Percentiles rank a stretch among this genome's conserved stretches.
Conservation (phyloP, 257 asterid species). For the Solanum chiquidenum region DNA sequence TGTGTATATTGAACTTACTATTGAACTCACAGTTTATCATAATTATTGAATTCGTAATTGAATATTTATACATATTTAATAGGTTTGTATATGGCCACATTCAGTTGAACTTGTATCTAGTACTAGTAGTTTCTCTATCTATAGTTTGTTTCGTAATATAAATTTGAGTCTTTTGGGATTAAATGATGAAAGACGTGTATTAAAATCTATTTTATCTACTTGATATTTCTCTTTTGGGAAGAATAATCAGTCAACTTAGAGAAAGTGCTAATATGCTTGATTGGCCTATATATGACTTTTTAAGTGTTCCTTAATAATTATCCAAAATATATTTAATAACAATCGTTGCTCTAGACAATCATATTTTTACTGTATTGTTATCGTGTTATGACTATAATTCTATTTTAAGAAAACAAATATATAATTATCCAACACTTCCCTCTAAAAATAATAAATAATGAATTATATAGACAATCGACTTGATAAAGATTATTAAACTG, state of each 20-base stretch:
- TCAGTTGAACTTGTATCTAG: not conserved
- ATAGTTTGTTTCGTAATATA: not conserved
- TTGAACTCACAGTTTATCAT: not conserved
- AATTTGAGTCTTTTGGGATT: accelerated
- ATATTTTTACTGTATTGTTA: not conserved
- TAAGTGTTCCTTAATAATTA: not conserved
- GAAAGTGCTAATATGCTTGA: not conserved
- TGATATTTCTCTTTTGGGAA: not conserved
- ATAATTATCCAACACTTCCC: not conserved
- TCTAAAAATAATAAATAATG: not conserved
- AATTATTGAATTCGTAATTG: not conserved
- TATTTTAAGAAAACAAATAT: not conserved
- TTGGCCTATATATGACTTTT: not conserved
- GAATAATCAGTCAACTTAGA: not conserved
- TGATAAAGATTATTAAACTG: not conserved
- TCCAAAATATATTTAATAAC: not conserved
- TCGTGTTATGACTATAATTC: not conserved
- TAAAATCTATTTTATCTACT: not conserved
- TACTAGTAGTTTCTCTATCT: not conserved
- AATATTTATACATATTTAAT: not conserved
- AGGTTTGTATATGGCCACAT: not conserved
- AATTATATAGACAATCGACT: not conserved
- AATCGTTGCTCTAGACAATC: not conserved
- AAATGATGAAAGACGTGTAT: not conserved
- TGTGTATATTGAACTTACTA: no score